Base-by-base conservation (phyloP, 441 rosid species). In the Erodium trifolium region DNA sequence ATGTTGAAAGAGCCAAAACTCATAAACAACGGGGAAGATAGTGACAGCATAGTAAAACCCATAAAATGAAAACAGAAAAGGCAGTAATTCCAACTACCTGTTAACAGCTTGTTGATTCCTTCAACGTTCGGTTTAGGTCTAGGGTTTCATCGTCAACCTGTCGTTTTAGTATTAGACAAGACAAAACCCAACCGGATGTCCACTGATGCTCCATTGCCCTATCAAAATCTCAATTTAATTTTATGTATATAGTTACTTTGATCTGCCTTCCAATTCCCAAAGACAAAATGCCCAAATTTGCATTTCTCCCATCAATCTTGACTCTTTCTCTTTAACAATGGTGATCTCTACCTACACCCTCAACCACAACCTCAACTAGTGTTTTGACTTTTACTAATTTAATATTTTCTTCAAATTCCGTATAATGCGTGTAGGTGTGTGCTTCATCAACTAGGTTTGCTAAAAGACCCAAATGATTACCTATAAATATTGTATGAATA, bases 81-180 rank as follows among this genome's bases (percentile, higher is more conserved):
- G 16, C n/a, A 51, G 59, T 14, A 5, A 13, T 16, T 13, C 3
- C 17, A 5, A 51, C 8, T 55, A 17, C 2, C 27, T 16, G 62
- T 7, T 7, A n/a, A 57, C 63, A 57, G 63, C 63, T 57, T 57
- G 51, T 57, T 57, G 63, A 57, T 57, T 57, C 63, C 11, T 57
- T 57, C 63, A 18, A 18, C 11, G 51, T 45, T 45, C 27, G 51
- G 51, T 45, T 45, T 0, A 2, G 12, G n/a, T 45, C 12, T 12
- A 11, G 27, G 27, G 27, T 45, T 45, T 57, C 62, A 55, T 55
- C 62, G 23, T 55, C 62, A 55, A 0, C 17, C 11, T 55, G 0
- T 55, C 62, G 0, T 1, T 55, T 55, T 55, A 17, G 9, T 55
- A 17, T 55, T 55, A 10, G 2, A 45, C 51, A 45, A 45, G 10